Evolutionary conservation across 192 early-diverging fungal genomes (phyloP).

Genomic region (Coemansia javaensis): DNA sequence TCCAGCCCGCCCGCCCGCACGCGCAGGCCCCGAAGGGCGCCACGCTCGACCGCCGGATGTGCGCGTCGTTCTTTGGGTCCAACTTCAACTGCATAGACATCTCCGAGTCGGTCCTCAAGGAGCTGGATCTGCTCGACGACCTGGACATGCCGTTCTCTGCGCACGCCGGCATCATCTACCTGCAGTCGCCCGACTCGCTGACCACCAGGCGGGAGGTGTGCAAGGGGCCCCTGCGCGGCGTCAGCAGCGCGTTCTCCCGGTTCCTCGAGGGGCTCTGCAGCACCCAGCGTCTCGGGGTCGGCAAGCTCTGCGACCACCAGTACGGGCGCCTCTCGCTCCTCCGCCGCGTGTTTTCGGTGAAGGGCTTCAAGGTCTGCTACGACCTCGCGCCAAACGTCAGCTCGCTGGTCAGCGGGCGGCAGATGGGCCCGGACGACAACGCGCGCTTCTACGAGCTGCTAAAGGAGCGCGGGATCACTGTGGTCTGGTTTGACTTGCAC

Average conservation of each 20-base stretch:
- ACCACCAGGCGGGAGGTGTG: conserved; percentile 15
- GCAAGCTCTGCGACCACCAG: conserved; percentile 18
- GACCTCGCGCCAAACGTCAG: conserved; percentile 46
- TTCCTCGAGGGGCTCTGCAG: conserved; percentile 25
- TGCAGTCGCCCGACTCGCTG: conserved; percentile 34
- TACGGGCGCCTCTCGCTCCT: conserved; percentile 15
- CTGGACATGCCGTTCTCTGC: conserved; percentile 33
- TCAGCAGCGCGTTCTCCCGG: conserved; percentile 26
- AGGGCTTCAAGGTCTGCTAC: conserved; percentile 34
- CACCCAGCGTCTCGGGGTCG: conserved; percentile 2
- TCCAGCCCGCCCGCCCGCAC: conserved; percentile 5
- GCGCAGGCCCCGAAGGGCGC: conserved; percentile 8
- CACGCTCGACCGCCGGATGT: conserved; percentile 12
- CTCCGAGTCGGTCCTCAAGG: conserved; percentile 17
- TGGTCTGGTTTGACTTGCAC: conserved; percentile 40
- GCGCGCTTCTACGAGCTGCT: conserved; percentile 21
- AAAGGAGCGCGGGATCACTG: conserved; percentile 27
- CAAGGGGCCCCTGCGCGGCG: conserved; percentile 32
- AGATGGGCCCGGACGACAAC: conserved; percentile 23
- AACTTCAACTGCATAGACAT: conserved; percentile 13
- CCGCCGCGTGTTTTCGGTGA: conserved; percentile 24
- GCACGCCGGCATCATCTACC: conserved; percentile 29
- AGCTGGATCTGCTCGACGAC: conserved; percentile 35
- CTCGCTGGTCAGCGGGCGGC: conserved; percentile 27
- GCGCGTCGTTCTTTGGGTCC: conserved; percentile 2